Percentiles rank a stretch among this genome's conserved stretches.
phyloP scores from a whole-genome alignment of 345 rosid species.

The Eucalyptus cloeziana region DNA sequence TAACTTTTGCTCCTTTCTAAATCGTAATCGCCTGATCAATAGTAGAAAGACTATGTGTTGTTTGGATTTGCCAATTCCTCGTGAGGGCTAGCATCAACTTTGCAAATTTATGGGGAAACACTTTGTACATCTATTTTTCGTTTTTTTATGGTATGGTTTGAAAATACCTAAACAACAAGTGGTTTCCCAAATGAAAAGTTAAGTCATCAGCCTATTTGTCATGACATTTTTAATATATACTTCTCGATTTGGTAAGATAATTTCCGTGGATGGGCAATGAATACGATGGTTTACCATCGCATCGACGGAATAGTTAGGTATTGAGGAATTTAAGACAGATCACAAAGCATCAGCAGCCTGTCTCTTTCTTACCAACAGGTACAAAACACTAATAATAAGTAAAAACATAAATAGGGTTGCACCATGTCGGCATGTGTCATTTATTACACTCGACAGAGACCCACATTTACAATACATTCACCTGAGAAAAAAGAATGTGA shows the following conservation, averaged over 20 bases:
- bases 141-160: not conserved
- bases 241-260: not conserved
- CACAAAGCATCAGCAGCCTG: not conserved
- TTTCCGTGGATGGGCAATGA: not conserved
- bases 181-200: not conserved
- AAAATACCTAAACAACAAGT: not conserved
- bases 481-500: not conserved
- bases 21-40: not conserved
- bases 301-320: not conserved
- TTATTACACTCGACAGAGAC: not conserved
- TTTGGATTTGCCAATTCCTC: not conserved
- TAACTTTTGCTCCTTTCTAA: rapidly evolving
- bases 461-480: not conserved
- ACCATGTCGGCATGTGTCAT: not conserved
- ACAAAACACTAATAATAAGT: not conserved
- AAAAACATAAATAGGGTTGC: not conserved
- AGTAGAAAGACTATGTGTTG: rapidly evolving
- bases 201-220: not conserved
- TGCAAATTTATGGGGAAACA: not conserved
- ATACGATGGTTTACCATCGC: not conserved
- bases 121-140: not conserved
- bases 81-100: not conserved
- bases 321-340: not conserved
- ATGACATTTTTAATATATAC: not conserved
- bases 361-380: not conserved